Percentiles rank a stretch among this genome's conserved stretches.
Conservation (phyloP, 352 stramenopile species). For the Phytophthora sojae region DNA sequence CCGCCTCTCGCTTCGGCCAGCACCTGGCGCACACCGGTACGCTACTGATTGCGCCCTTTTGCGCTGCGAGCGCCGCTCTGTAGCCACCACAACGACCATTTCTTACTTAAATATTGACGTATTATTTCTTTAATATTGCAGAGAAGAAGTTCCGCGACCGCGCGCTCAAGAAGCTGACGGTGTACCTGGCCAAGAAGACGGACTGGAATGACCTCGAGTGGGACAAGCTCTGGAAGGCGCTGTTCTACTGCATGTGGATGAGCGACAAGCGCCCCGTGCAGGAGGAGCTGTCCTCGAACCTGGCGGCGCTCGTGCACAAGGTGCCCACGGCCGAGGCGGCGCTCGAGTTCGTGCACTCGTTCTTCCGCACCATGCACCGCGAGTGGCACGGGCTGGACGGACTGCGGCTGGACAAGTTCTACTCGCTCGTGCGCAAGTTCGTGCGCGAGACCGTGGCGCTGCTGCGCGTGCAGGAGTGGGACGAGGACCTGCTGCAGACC, state of each 20-base stretch:
- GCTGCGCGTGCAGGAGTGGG: conserved; percentile 63
- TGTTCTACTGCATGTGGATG: conserved; percentile 94
- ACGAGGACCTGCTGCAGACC: conserved; percentile 50
- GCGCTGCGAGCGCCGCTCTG: neutral
- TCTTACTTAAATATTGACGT: neutral
- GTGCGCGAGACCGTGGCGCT: conserved; percentile 75
- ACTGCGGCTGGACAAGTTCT: conserved; percentile 88
- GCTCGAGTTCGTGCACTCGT: conserved; percentile 79
- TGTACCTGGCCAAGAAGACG: conserved; percentile 73
- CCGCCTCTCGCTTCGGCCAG: conserved; percentile 84
- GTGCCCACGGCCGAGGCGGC: conserved; percentile 54
- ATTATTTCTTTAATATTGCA: conserved; percentile 23
- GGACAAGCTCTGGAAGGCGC: conserved; percentile 91
- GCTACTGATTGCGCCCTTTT: neutral
- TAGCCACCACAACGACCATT: neutral
- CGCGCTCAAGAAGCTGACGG: conserved; percentile 83
- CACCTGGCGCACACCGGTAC: conserved; percentile 83
- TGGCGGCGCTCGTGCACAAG: conserved; percentile 68
- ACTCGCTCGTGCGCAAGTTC: conserved; percentile 85
- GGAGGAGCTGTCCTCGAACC: conserved; percentile 77
- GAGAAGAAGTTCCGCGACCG: conserved; percentile 90
- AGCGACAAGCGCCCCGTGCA: conserved; percentile 87
- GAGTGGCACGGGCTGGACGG: conserved; percentile 89
- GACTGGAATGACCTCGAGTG: conserved; percentile 79
- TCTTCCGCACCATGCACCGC: conserved; percentile 87